Evolutionary conservation across 208 protist genomes (phyloP).

Genomic region (Leishmania tropica): DNA sequence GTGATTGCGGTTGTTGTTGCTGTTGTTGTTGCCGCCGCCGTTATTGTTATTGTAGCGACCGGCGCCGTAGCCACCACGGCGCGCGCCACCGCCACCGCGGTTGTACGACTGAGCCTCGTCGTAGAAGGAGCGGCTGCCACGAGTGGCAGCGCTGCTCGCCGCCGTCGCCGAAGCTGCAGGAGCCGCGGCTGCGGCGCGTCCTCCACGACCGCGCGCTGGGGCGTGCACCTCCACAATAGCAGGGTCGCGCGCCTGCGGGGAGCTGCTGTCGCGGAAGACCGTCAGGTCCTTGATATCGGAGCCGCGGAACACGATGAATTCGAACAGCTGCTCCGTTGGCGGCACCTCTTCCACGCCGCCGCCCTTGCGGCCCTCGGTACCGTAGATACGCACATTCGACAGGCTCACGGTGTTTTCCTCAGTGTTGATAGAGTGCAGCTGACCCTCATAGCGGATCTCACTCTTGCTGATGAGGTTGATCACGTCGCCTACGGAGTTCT

Average conservation of each 20-base stretch:
- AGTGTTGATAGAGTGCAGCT: constrained; percentile 74
- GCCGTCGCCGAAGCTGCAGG: background rate
- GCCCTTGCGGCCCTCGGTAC: constrained; percentile 82
- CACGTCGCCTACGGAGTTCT: constrained; percentile 55
- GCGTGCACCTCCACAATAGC: constrained; percentile 70
- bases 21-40: constrained; percentile 25
- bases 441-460: constrained; percentile 89
- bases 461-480: constrained; percentile 90
- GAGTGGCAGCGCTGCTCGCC: constrained; percentile 20
- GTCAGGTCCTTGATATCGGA: constrained; percentile 87
- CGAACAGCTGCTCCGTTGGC: constrained; percentile 70
- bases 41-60: constrained; percentile 31
- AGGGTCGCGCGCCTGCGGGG: constrained; percentile 59
- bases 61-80: constrained; percentile 37
- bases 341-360: constrained; percentile 60
- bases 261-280: constrained; percentile 60
- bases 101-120: constrained; percentile 25
- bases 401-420: constrained; percentile 86
- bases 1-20: constrained; percentile 23
- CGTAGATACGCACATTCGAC: constrained; percentile 86
- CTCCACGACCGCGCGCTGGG: constrained; percentile 36
- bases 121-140: constrained; percentile 34
- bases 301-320: constrained; percentile 90
- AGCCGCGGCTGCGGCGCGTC: constrained; percentile 19
- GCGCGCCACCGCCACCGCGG: constrained; percentile 30